Percentiles rank a stretch among this genome's conserved stretches.
phyloP scores from a whole-genome alignment of 164 flowering plant genomes.

The Vitis riparia region DNA sequence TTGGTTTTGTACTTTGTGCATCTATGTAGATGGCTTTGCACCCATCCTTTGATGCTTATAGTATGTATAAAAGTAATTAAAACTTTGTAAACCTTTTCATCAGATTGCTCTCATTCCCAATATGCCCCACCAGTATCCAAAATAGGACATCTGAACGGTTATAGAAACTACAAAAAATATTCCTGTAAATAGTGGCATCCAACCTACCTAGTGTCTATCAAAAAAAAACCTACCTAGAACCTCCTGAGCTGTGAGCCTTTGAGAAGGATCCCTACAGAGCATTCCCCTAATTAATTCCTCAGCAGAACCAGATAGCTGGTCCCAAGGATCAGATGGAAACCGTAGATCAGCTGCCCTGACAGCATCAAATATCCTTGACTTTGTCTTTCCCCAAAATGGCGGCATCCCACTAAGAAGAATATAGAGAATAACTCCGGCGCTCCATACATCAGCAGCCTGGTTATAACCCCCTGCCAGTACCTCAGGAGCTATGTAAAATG shows the following conservation, averaged over 20 bases:
- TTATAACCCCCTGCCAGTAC: constrained; percentile 74
- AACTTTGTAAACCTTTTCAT: no score
- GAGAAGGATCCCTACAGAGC: constrained; percentile 62
- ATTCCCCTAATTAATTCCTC: constrained; percentile 59
- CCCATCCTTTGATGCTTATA: no score
- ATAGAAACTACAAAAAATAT: neutral
- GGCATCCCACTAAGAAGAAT: constrained; percentile 82
- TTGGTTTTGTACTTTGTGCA: no score
- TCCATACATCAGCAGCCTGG: constrained; percentile 84
- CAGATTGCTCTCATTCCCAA: no score
- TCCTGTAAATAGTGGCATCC: neutral
- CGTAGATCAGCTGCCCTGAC: constrained; percentile 66
- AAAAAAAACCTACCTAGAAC: constrained; percentile 55
- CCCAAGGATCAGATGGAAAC: constrained; percentile 70
- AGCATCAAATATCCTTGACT: constrained; percentile 70
- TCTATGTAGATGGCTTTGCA: no score
- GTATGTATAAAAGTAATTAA: no score
- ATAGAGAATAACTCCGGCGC: constrained; percentile 86
- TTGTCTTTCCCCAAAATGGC: constrained; percentile 84
- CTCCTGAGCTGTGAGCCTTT: constrained; percentile 63
- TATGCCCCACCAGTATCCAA: neutral
- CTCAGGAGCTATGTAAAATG: constrained; percentile 87
- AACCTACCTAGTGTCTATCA: constrained; percentile 42
- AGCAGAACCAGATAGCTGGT: constrained; percentile 54
- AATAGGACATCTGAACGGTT: neutral